phyloP scores from a whole-genome alignment of 2,329 filamentous ascomycete genomes.

The Boeremia exigua region DNA sequence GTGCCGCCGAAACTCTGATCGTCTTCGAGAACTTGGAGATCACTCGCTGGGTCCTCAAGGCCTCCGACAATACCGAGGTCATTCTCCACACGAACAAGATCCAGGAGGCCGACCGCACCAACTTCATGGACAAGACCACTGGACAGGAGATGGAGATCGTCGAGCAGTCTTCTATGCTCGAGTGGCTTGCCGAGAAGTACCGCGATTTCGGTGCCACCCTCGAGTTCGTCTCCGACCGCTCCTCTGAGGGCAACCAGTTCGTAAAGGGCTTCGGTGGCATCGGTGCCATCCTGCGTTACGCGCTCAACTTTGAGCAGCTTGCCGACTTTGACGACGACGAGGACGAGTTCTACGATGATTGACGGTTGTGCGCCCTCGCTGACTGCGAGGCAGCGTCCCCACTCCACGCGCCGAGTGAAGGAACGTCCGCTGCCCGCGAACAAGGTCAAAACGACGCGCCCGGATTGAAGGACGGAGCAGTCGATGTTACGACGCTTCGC shows the following conservation, averaged over 20 bases:
- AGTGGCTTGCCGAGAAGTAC: slow-evolving; percentile 99
- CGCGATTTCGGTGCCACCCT: slow-evolving; percentile 95
- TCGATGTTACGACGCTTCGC: slow-evolving; percentile 42
- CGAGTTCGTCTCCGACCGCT: slow-evolving; percentile 97
- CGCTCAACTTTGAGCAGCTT: slow-evolving; percentile 99
- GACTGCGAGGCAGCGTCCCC: slow-evolving; percentile 82
- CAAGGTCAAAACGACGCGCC: slow-evolving; percentile 43
- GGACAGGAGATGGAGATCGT: slow-evolving; percentile 97
- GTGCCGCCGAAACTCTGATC: slow-evolving; percentile 92
- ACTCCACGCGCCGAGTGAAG: slow-evolving; percentile 59
- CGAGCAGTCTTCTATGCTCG: slow-evolving; percentile 89
- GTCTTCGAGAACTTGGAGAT: slow-evolving; percentile 98
- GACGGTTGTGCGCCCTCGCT: slow-evolving; percentile 88
- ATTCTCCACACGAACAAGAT: slow-evolving; percentile 88
- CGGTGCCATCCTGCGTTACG: slow-evolving; percentile 95
- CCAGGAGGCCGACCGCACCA: slow-evolving; percentile 77
- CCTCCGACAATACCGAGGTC: slow-evolving; percentile 72
- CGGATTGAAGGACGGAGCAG: slow-evolving; percentile 36
- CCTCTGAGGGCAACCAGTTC: slow-evolving; percentile 98
- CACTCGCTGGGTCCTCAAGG: slow-evolving; percentile 88
- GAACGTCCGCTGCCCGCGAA: slow-evolving; percentile 59
- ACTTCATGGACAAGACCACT: slow-evolving; percentile 94
- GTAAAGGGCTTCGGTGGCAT: slow-evolving; percentile 99
- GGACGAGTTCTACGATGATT: slow-evolving; percentile 91
- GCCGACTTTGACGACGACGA: slow-evolving; percentile 82